Evolutionary conservation across 2,329 filamentous ascomycete genomes (phyloP).

Genomic region (Talaromyces amestolkiae): DNA sequence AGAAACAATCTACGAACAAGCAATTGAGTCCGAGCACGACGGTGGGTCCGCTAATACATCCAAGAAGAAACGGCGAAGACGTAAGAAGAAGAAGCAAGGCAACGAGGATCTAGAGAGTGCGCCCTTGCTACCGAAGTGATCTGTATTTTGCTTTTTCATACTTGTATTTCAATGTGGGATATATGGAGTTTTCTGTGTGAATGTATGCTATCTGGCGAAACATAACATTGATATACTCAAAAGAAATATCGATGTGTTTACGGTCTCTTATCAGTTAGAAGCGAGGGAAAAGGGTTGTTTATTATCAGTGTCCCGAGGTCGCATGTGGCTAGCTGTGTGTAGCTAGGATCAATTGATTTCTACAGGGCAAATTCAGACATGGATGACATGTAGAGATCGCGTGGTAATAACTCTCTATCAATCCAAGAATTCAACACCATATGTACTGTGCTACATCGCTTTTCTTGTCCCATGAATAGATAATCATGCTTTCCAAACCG

Average conservation of each 20-base stretch:
- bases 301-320: no score
- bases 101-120: slow-evolving; percentile 21
- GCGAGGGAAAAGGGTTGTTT: no score
- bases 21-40: slow-evolving; percentile 12
- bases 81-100: slow-evolving; percentile 25
- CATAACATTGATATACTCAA: not conserved
- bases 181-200: not conserved
- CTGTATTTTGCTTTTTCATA: not conserved
- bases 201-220: slow-evolving; percentile 1
- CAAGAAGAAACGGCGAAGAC: slow-evolving; percentile 30
- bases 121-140: slow-evolving; percentile 23
- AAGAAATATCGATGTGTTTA: not conserved
- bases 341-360: no score
- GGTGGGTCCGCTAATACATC: not conserved
- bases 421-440: not conserved
- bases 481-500: not conserved
- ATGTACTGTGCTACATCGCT: not conserved
- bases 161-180: not conserved
- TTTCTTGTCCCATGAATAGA: not conserved
- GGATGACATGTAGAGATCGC: not conserved
- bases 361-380: not conserved
- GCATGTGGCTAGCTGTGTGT: no score
- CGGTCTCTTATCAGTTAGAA: no score
- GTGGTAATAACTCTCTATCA: not conserved
- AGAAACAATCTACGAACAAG: not conserved